A percentile compares a stretch with the other conserved stretches of the same genome.
Conservation (phyloP, 345 rosid species). For the Acer campestre region DNA sequence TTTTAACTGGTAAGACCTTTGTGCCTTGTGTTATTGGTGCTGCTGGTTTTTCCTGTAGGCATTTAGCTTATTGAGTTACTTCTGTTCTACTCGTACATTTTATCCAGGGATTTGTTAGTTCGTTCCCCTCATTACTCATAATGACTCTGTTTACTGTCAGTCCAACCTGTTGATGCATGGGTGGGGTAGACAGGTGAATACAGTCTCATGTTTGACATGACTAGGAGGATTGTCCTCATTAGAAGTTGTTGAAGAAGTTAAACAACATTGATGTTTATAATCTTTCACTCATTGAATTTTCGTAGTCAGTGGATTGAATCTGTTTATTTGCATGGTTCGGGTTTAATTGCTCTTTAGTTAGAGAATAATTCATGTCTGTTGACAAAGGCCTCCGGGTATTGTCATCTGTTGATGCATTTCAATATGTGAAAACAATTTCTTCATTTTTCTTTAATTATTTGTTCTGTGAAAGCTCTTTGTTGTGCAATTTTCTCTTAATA, state of each 20-base stretch:
- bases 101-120: too few species aligned
- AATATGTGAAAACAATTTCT: neutral
- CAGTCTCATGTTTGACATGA: neutral
- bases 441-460: neutral
- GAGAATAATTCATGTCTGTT: neutral
- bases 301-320: neutral
- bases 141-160: conserved; percentile 20
- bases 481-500: neutral
- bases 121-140: neutral
- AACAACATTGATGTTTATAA: neutral
- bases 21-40: neutral
- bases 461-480: neutral
- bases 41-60: conserved; percentile 24
- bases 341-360: neutral
- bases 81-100: neutral
- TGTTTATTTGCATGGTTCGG: neutral
- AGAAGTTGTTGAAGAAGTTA: neutral
- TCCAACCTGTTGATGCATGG: conserved; percentile 24
- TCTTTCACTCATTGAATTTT: neutral
- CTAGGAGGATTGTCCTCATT: neutral
- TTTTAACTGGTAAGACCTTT: conserved; percentile 7
- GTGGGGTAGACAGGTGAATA: conserved; percentile 18
- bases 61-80: conserved; percentile 12
- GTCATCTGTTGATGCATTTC: conserved; percentile 1
- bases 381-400: neutral